Evolutionary conservation across 257 asterid species (phyloP), one percentile per base, ranked within the genome.

Genomic region (Ilex aquifolium): DNA sequence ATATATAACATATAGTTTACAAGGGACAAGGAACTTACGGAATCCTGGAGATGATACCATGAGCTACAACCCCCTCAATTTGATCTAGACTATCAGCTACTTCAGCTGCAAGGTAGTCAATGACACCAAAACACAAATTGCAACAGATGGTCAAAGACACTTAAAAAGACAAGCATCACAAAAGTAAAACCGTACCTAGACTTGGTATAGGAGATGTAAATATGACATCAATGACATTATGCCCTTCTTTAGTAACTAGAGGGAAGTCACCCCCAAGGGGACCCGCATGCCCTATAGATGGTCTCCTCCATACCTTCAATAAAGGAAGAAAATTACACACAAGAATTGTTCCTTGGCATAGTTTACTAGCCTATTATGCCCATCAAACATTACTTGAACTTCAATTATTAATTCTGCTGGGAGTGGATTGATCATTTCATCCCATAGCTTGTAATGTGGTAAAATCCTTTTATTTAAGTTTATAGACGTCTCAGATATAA

Each of bases 241-340:
- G 83, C 66, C 90, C 93, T 65, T 82, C 93, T 80, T 72, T 79
- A 52, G 93, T 87, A 64, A 87, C 46, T 2, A 87, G 74, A 44
- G 95, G 95, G 69, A 77, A 82, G 61, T 82, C 88, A 14, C 90
- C 90, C 57, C 93, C 93, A 54, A 57, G 59, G 59, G 95, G 95
- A 54, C 72, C 88, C 29, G 83, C 85, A 68, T 77, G 73, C 66
- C 95, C 95, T 46, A 79, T 32, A 36, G 88, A 63, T 42, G 93
- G 70, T 72, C 95, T 77, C 73, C 93, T 82, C 95, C 95, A 87
- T 40, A 87, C 81, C 95, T 82, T 63, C 66, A 57, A 29, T 63
- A 50, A 54, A 69, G 13, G 10, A 44, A 39, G 48, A 12, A 32
- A 17, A 15, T 66, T 59, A 32, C 40, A n/a, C 3, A 51, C 46